Evolutionary conservation across 768 basidiomycete species (phyloP), one percentile per base, ranked within the genome.

Genomic region (Boletus sp.): DNA sequence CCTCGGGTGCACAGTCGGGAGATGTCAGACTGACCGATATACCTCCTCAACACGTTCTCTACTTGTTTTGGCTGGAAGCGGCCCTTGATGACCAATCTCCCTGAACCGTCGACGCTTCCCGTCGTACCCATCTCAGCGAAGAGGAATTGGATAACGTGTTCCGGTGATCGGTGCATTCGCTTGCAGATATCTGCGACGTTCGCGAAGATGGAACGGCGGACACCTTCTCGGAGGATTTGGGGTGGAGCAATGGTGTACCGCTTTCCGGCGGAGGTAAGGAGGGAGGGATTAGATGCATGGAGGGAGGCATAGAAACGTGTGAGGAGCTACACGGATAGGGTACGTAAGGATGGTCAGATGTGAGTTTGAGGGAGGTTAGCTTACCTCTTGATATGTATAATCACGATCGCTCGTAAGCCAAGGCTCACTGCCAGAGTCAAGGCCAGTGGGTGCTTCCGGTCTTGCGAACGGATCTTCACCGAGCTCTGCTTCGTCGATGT

Each of bases 51-150:
- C 11, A 99, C 93, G 71, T 96, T 96, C 77, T 99, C 96, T 61
- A 98, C 88, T 69, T 97, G 95, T 75, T 98, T 98, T 72, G 96
- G 96, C 67, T 94, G 94, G 84, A 98, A 99, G 62, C 93, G 85
- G 65, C 97, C 97, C 73, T 91, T 96, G 82, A 99, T 98, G 65
- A 98, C 90, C 56, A 99, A 79, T 44, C 95, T 86, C 18, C 90
- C 89, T 1, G 86, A 83, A 56, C 94, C 97, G 64, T 98, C 97
- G 41, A 98, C 92, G 37, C 89, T 92, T 56, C 96, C 96, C 24
- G 89, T 96, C 14, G 97, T 99, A 77, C 97, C 97, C 87, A 98
- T 86, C 78, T 99, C 97, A 53, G 97, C 86, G 70, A 98, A 98
- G 61, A 98, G 78, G 80, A 92, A 99, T 73, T 91, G 87, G 60